Evolutionary conservation across 495 filamentous ascomycete genomes (phyloP), one percentile per base, ranked within the genome.

Genomic region (Talaromyces ruber): DNA sequence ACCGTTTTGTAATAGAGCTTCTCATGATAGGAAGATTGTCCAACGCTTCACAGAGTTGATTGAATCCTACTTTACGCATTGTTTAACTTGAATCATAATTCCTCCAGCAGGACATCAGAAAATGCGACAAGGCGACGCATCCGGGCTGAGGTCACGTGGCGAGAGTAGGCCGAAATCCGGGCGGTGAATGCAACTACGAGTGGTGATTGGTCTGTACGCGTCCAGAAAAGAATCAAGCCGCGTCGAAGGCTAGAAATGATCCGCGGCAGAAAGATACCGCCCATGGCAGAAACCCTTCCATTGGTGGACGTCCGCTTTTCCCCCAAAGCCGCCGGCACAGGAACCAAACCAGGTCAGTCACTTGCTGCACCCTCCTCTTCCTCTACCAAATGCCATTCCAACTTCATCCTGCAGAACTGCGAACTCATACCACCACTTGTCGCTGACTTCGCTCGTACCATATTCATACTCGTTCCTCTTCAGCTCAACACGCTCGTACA

Each of bases 301-400:
- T 60, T 47, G 65, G 50, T 66, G 57, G 61, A 71, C 65, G 68
- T 66, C 25, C 14, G 47, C 60, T 58, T 62, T 63, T 65, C 67
- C 66, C 64, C 68, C 68, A 63, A 67, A 70, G 74, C 75, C 54
- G 29, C n/a, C 54, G 54, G 54, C 54, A 57, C 54, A 57, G 54
- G 58, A 60, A 52, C 29, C 39, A 61, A 32, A 34, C 45, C 60
- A 18, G 51, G 22, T 29, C 51, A 54, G 51, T 54, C 51, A 54
- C n/a, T 26, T 26, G 22, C 22, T 47, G 43, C 43, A 66, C 70
- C 67, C 67, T 68, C 68, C 68, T 72, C 63, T 69, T 66, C 64
- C 66, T 69, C 65, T 62, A 47, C 34, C 43, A 47, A 47, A n/a
- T 2, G 39, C 39, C 39, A 65, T 34, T 65, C 71, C 68, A 65